These are phyloP conservation scores for Paramecium pentaurelia DNA, from an alignment of 73 alveolate genomes.

Conservation along the genomic window DNA sequence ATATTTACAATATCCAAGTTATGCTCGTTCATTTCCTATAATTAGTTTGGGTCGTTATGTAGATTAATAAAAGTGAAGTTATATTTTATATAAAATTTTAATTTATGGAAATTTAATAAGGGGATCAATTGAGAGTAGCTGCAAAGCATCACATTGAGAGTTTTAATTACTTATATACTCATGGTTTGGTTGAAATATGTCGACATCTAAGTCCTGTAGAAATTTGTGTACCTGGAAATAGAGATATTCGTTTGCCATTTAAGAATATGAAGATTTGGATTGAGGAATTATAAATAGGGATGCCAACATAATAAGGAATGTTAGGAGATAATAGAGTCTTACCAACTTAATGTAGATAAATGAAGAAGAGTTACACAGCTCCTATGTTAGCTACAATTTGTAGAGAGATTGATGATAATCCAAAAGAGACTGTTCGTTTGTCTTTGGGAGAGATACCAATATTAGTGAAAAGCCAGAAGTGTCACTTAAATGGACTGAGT, in stretches of 20 bases:
- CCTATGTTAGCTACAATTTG: constrained; percentile 94
- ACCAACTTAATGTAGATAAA: constrained; percentile 95
- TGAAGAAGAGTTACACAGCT: constrained; percentile 89
- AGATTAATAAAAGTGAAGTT: background rate
- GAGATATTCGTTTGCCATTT: constrained; percentile 69
- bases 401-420: constrained; percentile 86
- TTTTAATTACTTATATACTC: constrained; percentile 90
- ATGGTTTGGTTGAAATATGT: constrained; percentile 84
- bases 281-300: constrained; percentile 82
- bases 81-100: background rate
- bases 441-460: constrained; percentile 95
- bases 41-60: constrained; percentile 5
- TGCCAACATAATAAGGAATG: constrained; percentile 64
- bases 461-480: constrained; percentile 90
- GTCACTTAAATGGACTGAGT: constrained; percentile 87
- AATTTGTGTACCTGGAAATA: constrained; percentile 79
- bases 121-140: constrained; percentile 51
- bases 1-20: constrained; percentile 50
- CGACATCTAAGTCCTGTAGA: constrained; percentile 87
- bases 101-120: background rate
- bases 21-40: constrained; percentile 46
- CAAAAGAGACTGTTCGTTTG: constrained; percentile 82
- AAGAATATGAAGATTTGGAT: constrained; percentile 85
- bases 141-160: constrained; percentile 87
- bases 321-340: constrained; percentile 75